Base-by-base conservation (phyloP, 2,329 filamentous ascomycete genomes). In the Fusarium lateritium region DNA sequence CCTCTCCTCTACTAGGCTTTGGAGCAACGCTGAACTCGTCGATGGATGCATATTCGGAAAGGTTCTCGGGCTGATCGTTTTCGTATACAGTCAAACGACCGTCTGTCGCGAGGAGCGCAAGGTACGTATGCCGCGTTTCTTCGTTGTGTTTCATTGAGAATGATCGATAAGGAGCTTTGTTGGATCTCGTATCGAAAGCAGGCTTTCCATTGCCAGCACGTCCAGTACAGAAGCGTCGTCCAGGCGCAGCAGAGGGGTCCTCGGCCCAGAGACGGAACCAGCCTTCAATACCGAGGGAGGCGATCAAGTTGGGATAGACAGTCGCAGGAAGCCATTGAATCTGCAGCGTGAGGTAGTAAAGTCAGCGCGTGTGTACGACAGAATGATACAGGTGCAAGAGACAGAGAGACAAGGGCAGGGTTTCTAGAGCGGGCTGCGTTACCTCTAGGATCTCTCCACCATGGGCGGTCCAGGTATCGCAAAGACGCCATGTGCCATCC, bases 241-340 rank as follows among this genome's bases (percentile, higher is more conserved):
- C 94, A 1, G 91, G 90, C 2, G 92, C 86, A 49, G 96, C 92
- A 2, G 91, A 92, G 17, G 92, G 90, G 79, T 98, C 94, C 81
- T 98, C 95, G 64, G 92, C 91, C 95, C 95, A 98, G 69, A 98
- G 86, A 77, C 94, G 93, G 83, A 97, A 94, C 78, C 91, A 91
- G 75, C 95, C 93, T 75, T 98, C 95, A 75, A 95, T 92, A 67
- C 93, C 94, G 62, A 98, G 92, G 55, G 92, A 97, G 58, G 91
- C 94, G 72, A 98, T 84, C 73, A 97, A 88, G 76, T 96, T 90
- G 38, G 89, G 94, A 71, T 96, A 96, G 62, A 96, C 90, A 67
- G 93, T 95, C 0, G 94, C 92, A 2, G 94, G 93, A 59, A 97
- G 92, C 94, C 95, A 98, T 85, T 96, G 93, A 56, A 97, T 90